Conservation (phyloP, 805 yeast genomes). For the Wickerhamomyces silvicola region DNA sequence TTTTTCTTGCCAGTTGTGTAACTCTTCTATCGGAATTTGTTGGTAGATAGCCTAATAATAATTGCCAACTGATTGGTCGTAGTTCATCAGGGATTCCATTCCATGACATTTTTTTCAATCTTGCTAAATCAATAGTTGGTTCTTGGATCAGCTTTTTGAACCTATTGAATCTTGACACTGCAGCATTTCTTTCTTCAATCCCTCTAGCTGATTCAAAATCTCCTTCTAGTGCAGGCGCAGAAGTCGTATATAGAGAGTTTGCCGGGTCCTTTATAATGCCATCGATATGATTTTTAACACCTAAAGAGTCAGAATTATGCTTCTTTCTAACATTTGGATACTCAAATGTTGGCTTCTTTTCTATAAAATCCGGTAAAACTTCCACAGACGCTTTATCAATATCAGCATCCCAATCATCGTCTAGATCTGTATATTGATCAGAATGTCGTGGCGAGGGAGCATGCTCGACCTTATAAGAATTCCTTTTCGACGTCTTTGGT, state of each 20-base stretch:
- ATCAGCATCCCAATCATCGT: conserved; percentile 91
- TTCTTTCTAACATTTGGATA: conserved; percentile 24
- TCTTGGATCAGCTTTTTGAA: conserved; percentile 57
- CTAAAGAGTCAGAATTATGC: conserved; percentile 7
- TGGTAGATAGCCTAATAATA: conserved; percentile 84
- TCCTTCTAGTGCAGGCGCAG: conserved; percentile 35
- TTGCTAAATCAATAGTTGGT: conserved; percentile 53
- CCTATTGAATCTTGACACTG: conserved; percentile 54
- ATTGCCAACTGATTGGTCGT: conserved; percentile 84
- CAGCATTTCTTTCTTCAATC: conserved; percentile 50
- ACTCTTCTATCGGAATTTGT: conserved; percentile 73
- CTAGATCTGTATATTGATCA: conserved; percentile 57
- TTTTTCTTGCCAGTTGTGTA: conserved; percentile 64
- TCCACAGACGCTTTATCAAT: conserved; percentile 33
- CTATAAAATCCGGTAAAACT: conserved; percentile 26
- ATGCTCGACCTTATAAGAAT: conserved; percentile 8
- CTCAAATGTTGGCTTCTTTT: conserved; percentile 20
- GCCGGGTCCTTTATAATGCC: conserved; percentile 23
- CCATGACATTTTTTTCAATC: conserved; percentile 80
- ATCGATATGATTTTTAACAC: conserved; percentile 16
- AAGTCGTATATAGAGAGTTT: conserved; percentile 31
- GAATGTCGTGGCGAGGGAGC: conserved; percentile 23
- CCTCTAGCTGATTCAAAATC: conserved; percentile 37
- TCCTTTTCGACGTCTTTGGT: conserved; percentile 7
- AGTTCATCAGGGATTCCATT: conserved; percentile 83